Conservation (phyloP, 2,329 filamentous ascomycete genomes). For the Sphaerulina vaccinii region DNA sequence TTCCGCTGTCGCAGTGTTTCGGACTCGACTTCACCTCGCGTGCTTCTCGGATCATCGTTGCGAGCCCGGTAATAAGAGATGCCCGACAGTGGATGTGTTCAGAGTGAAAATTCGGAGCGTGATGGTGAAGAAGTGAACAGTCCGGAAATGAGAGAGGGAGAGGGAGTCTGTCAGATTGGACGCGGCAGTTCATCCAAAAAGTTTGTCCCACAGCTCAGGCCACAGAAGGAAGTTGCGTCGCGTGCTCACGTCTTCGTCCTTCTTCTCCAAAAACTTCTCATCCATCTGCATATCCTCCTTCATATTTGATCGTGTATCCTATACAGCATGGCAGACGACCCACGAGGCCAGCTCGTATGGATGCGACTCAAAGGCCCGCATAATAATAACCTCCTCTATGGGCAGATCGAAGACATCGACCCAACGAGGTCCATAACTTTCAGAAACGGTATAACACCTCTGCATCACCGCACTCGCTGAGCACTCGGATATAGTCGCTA, state of each 20-base stretch:
- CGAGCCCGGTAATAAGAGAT: too few species aligned
- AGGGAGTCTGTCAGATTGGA: too few species aligned
- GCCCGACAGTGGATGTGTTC: too few species aligned
- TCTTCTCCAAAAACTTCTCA: neutral
- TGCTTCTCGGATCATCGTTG: too few species aligned
- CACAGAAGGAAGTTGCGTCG: too few species aligned
- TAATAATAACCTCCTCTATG: conserved; percentile 60
- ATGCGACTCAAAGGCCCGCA: conserved; percentile 72
- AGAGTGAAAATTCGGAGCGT: too few species aligned
- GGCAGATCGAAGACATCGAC: conserved; percentile 65
- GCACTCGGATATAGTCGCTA: too few species aligned
- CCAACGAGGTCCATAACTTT: conserved; percentile 37
- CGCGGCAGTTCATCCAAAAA: too few species aligned
- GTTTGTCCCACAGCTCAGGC: too few species aligned
- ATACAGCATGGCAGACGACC: neutral
- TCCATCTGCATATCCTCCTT: neutral
- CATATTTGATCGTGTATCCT: neutral
- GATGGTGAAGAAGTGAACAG: too few species aligned
- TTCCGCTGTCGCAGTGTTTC: neutral
- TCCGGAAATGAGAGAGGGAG: too few species aligned
- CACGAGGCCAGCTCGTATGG: conserved; percentile 37
- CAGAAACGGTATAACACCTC: conserved; percentile 60
- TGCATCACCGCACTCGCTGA: too few species aligned
- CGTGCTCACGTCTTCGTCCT: neutral
- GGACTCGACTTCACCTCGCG: neutral